phyloP scores from a whole-genome alignment of 164 flowering plant species.

The Taxillus chinensis region DNA sequence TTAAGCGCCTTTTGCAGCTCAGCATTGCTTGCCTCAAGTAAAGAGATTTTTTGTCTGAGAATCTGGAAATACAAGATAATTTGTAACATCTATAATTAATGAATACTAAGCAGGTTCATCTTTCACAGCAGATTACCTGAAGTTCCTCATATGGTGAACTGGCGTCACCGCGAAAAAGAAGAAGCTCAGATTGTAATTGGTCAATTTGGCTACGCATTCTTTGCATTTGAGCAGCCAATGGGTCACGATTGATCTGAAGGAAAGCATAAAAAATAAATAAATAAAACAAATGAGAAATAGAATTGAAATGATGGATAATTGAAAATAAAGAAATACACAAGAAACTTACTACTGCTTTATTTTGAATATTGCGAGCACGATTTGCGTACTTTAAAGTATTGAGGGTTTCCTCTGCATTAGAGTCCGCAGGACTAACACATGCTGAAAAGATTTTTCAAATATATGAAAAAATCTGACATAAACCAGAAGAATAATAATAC shows the following conservation, averaged over 20 bases:
- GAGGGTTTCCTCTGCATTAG: conserved; percentile 93
- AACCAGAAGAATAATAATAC: background rate
- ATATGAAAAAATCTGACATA: background rate
- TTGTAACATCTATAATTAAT: background rate
- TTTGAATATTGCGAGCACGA: conserved; percentile 97
- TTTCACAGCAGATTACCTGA: conserved; percentile 38
- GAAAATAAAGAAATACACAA: background rate
- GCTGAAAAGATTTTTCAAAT: conserved; percentile 26
- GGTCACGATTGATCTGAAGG: conserved; percentile 84
- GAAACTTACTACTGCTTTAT: conserved; percentile 82
- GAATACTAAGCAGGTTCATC: background rate
- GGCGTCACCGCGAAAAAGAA: conserved; percentile 64
- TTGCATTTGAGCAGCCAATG: conserved; percentile 77
- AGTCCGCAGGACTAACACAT: conserved; percentile 98
- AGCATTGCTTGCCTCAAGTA: conserved; percentile 79
- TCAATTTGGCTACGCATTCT: conserved; percentile 82
- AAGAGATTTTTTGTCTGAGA: conserved; percentile 61
- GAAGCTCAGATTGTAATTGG: conserved; percentile 81
- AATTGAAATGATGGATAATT: background rate
- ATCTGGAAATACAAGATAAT: conserved; percentile 29
- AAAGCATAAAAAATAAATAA: background rate
- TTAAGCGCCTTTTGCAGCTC: conserved; percentile 68
- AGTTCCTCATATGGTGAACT: conserved; percentile 71
- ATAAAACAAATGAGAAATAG: background rate
- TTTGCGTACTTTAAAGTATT: conserved; percentile 96